Evolutionary conservation across 2,329 filamentous ascomycete species (phyloP), one percentile per base, ranked within the genome.

Genomic region (Epichloe sp.): DNA sequence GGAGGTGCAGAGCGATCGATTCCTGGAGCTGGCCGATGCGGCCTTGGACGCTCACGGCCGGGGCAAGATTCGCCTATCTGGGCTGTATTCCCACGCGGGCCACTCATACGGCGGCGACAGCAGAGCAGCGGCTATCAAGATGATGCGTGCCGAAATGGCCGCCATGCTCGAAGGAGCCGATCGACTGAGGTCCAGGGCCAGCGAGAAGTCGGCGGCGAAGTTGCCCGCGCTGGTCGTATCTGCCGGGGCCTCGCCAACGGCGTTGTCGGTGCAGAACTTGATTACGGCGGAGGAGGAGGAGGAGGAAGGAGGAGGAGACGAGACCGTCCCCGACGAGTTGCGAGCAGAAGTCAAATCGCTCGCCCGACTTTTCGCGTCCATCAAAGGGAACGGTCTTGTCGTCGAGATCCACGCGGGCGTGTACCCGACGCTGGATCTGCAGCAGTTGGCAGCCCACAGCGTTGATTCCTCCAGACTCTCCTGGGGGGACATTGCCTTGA

Each of bases 321-420:
- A 53, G 21, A 54, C 52, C 1, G 37, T 48, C 2, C 42, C 54
- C 2, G 53, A 55, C 5, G 59, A 59, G 41, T 50, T 62, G 8
- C 51, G 52, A 40, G 26, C 48, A 11, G 58, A 60, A 19, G 56
- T 55, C 21, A 23, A 52, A 2, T 44, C 55, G 5, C 55, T 63
- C 11, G 53, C 58, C 1, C 37, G 48, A 7, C 50, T 63, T 6
- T 55, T 63, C 35, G 38, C 14, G 3, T 51, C 56, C 3, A 57
- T 71, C 52, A 68, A 59, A 48, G 61, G 56, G 50, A 59, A 63
- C 4, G 68, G 67, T 37, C 70, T 75, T 47, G 65, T 61, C 1
- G 71, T 88, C 26, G 86, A 89, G 62, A 70, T 88, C 2, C 86
- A 90, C 62, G 85, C 86, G 0, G 86, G 85, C 34, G 83, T 87